Evolutionary conservation across 1,139 yeast species (phyloP).

Genomic region (Diutina catenulata): DNA sequence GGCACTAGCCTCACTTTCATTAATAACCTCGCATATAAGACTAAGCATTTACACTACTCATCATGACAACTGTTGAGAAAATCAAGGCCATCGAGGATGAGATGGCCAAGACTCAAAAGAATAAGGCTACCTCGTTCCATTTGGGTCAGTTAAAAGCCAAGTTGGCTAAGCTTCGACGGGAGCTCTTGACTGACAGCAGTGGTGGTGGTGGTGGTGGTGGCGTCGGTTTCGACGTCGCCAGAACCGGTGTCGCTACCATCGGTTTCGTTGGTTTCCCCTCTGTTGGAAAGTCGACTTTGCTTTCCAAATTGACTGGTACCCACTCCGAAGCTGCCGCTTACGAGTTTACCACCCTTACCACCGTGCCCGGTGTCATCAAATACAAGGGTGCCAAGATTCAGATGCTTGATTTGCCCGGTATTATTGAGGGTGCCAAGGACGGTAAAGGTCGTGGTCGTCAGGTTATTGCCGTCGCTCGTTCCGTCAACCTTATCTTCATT

Average conservation of each 20-base stretch:
- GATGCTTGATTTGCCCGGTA: slow-evolving; percentile 97
- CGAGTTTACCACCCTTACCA: slow-evolving; percentile 93
- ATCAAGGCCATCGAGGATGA: slow-evolving; percentile 91
- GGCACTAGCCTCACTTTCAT: too few relatives aligned
- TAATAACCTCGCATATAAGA: too few relatives aligned
- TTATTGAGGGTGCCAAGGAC: slow-evolving; percentile 97
- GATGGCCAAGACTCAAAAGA: slow-evolving; percentile 91
- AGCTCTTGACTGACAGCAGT: slow-evolving; percentile 68
- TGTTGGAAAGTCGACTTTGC: slow-evolving; percentile 88
- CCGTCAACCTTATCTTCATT: slow-evolving; percentile 84
- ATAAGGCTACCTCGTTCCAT: slow-evolving; percentile 92
- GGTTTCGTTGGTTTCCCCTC: slow-evolving; percentile 98
- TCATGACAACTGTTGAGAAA: slow-evolving; percentile 80
- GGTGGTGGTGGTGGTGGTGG: slow-evolving; percentile 83
- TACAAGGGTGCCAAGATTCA: slow-evolving; percentile 96
- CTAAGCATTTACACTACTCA: too few relatives aligned
- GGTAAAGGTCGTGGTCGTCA: slow-evolving; percentile 99
- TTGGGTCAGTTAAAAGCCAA: slow-evolving; percentile 95
- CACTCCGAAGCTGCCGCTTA: slow-evolving; percentile 96
- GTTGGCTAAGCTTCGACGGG: slow-evolving; percentile 87
- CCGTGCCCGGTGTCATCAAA: slow-evolving; percentile 93
- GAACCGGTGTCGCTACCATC: slow-evolving; percentile 95
- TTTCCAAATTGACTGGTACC: slow-evolving; percentile 85
- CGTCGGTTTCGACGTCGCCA: slow-evolving; percentile 90
- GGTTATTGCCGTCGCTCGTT: slow-evolving; percentile 96